Conservation (phyloP, 179 eudicot species). For the Silene vulgaris region DNA sequence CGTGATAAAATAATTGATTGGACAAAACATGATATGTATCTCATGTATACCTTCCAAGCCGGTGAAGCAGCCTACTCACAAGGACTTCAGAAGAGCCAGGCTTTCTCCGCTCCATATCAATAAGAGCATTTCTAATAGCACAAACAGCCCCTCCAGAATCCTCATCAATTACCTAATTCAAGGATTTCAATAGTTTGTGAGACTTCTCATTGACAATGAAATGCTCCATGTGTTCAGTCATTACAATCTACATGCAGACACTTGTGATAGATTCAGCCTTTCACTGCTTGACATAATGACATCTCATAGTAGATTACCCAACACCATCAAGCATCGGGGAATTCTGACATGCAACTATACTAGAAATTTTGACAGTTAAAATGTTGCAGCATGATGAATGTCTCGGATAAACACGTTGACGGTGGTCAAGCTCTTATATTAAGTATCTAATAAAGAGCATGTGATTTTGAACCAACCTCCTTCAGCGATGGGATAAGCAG, state of each 20-base stretch:
- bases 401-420: background rate
- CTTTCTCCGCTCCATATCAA: slow-evolving; percentile 72
- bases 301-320: slow-evolving; percentile 1
- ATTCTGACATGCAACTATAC: slow-evolving; percentile 12
- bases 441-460: background rate
- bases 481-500: slow-evolving; percentile 75
- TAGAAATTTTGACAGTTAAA: slow-evolving; percentile 1
- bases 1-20: background rate
- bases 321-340: background rate
- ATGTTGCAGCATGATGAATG: background rate
- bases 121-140: slow-evolving; percentile 50
- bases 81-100: slow-evolving; percentile 73
- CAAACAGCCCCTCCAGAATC: slow-evolving; percentile 53
- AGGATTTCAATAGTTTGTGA: slow-evolving; percentile 5
- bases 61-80: slow-evolving; percentile 65
- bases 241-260: background rate
- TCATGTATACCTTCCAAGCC: slow-evolving; percentile 62
- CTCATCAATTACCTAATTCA: slow-evolving; percentile 50
- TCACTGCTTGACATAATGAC: background rate
- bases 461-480: slow-evolving; percentile 49
- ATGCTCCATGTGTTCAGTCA: background rate
- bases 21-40: background rate
- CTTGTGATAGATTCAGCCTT: background rate
- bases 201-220: slow-evolving; percentile 2
- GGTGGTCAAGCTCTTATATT: background rate